Evolutionary conservation across 257 asterid species (phyloP).

Genomic region (Galeopsis tetrahit): DNA sequence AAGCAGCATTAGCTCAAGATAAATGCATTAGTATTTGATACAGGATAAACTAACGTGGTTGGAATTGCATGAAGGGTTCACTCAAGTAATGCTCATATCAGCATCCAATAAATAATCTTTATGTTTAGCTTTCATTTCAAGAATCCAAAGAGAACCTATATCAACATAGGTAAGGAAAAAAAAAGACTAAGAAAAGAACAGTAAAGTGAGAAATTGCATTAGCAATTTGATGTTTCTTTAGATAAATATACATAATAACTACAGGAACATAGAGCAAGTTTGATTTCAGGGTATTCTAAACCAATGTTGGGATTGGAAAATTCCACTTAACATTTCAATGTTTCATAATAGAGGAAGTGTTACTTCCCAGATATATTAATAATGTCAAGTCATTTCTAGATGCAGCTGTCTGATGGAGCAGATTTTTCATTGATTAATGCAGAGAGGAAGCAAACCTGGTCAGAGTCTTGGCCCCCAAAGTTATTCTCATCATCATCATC

Average conservation of each 20-base stretch:
- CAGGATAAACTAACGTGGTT: conserved; percentile 10
- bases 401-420: neutral
- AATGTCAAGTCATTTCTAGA: neutral
- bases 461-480: conserved; percentile 31
- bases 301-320: neutral
- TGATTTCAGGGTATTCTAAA: neutral
- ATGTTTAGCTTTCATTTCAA: neutral
- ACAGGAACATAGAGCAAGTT: neutral
- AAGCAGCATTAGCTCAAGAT: conserved; percentile 18
- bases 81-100: conserved; percentile 6
- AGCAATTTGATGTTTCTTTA: neutral
- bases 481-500: conserved; percentile 40
- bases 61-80: neutral
- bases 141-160: neutral
- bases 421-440: neutral
- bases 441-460: conserved; percentile 45
- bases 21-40: neutral
- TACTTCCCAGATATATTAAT: neutral
- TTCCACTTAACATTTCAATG: conserved; percentile 7
- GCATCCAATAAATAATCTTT: neutral
- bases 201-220: neutral
- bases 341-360: neutral
- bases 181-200: neutral
- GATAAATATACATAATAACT: neutral
- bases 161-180: neutral